phyloP scores from a whole-genome alignment of 352 stramenopile species.

The Aphanomyces euteiches region DNA sequence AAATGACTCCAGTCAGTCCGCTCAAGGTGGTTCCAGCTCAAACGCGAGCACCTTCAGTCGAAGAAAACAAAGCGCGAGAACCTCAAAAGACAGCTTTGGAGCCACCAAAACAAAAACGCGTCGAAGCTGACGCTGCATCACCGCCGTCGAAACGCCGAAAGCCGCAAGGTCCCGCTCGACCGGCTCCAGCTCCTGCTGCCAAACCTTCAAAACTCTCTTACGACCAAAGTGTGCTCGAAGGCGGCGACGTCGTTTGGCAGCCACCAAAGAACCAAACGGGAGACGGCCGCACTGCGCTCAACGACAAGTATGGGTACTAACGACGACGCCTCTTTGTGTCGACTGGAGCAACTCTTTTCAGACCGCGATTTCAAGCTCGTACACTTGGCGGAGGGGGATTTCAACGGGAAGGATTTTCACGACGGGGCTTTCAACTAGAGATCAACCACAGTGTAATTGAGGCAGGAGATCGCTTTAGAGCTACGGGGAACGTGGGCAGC shows the following conservation, averaged over 20 bases:
- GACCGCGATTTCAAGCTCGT: no score
- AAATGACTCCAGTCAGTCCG: neutral
- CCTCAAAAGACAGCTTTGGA: neutral
- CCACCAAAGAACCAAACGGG: slow-evolving; percentile 75
- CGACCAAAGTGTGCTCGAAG: slow-evolving; percentile 49
- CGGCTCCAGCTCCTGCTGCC: neutral
- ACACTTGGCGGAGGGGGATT: no score
- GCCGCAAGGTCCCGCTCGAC: neutral
- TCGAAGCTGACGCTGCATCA: neutral
- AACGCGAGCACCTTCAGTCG: neutral
- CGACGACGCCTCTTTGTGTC: no score
- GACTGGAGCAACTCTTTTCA: no score
- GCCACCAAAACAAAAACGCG: neutral
- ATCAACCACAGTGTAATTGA: no score
- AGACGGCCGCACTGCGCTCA: slow-evolving; percentile 74
- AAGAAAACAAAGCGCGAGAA: slow-evolving; percentile 11
- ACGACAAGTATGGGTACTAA: slow-evolving; percentile 86
- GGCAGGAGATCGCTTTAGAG: no score
- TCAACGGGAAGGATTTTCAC: no score
- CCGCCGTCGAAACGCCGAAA: neutral
- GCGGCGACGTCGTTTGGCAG: slow-evolving; percentile 73
- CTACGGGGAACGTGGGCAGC: no score
- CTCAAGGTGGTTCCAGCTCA: neutral
- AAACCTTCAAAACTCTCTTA: neutral
- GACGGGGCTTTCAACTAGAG: no score